Conservation (phyloP, 768 basidiomycete genomes). For the Mycena haematopus region DNA sequence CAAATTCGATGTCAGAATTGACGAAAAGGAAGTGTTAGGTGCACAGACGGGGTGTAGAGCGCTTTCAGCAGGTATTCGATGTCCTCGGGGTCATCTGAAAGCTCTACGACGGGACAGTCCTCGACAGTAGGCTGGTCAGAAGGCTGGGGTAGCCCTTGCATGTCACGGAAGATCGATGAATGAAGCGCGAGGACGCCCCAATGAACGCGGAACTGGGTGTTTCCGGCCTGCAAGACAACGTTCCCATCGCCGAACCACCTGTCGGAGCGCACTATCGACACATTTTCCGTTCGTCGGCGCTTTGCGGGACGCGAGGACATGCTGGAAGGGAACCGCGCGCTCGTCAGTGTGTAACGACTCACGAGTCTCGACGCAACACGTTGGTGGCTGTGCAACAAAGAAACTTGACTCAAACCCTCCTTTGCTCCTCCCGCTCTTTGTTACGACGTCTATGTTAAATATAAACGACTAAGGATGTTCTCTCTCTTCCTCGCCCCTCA, state of each 20-base stretch:
- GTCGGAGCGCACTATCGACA: background rate
- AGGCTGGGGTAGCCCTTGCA: slow-evolving; percentile 13
- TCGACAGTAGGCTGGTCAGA: slow-evolving; percentile 7
- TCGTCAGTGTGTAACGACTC: too few species aligned
- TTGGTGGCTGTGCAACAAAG: too few species aligned
- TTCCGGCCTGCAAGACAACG: slow-evolving; percentile 10
- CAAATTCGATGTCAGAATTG: background rate
- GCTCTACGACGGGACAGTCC: slow-evolving; percentile 3
- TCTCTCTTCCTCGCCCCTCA: too few species aligned
- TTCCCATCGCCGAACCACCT: background rate
- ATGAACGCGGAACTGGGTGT: slow-evolving; percentile 17
- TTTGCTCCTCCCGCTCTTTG: too few species aligned
- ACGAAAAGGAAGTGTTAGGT: background rate
- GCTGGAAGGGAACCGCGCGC: too few species aligned
- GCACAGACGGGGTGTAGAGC: background rate
- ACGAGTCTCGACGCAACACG: too few species aligned
- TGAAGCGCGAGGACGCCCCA: slow-evolving; percentile 15
- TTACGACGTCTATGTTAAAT: too few species aligned
- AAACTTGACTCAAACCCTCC: too few species aligned
- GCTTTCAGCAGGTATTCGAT: background rate
- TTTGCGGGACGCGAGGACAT: background rate
- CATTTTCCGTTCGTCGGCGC: background rate
- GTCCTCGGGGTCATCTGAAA: background rate
- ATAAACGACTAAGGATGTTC: too few species aligned
- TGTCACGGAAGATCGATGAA: slow-evolving; percentile 15